phyloP scores from a whole-genome alignment of 192 early-diverging fungal species.

The Gigaspora rosea region DNA sequence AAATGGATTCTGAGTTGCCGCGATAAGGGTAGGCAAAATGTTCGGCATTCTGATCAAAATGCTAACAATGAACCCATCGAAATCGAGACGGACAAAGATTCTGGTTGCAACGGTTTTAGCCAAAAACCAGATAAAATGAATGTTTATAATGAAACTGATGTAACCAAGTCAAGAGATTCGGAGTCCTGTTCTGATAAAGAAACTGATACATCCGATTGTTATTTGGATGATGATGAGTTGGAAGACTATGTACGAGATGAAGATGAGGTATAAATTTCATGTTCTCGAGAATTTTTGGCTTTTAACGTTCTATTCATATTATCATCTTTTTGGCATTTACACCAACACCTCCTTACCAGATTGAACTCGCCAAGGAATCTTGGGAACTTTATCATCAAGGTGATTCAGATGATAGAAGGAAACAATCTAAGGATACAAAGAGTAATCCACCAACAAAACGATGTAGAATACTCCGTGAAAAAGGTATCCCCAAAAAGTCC shows the following conservation, averaged over 20 bases:
- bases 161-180: not conserved
- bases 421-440: not conserved
- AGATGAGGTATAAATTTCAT: not conserved
- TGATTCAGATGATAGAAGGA: no score
- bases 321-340: not conserved
- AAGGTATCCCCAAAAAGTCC: not conserved
- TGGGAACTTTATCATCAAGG: not conserved
- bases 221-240: not conserved
- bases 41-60: not conserved
- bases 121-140: not conserved
- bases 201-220: not conserved
- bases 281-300: not conserved
- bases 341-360: not conserved
- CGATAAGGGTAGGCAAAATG: not conserved
- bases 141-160: not conserved
- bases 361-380: not conserved
- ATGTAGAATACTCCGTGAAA: not conserved
- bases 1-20: not conserved
- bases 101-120: not conserved
- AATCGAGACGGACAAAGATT: not conserved
- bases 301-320: not conserved
- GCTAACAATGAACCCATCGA: not conserved
- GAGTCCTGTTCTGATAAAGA: not conserved
- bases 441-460: not conserved
- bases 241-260: slow-evolving; percentile 4